A percentile compares a stretch with the other conserved stretches of the same genome.
phyloP scores from a whole-genome alignment of 2,329 filamentous ascomycete species.

The Trichoderma lentiforme region DNA sequence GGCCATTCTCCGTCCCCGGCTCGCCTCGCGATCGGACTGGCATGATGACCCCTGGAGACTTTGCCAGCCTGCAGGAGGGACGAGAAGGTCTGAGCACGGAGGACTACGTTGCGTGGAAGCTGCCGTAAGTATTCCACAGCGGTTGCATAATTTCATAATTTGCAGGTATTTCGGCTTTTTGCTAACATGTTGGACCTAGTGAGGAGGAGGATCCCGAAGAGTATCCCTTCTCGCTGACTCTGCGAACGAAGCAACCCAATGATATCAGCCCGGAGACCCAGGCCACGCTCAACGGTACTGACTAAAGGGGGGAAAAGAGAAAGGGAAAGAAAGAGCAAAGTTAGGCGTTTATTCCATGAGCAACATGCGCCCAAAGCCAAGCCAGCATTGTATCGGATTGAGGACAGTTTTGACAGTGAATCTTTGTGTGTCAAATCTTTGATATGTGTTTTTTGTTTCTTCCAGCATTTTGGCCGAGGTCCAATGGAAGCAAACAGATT shows the following conservation, averaged over 20 bases:
- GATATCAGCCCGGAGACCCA: slow-evolving; percentile 30
- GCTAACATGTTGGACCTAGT: slow-evolving; percentile 44
- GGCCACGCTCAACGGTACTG: slow-evolving; percentile 22
- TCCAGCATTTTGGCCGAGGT: not conserved
- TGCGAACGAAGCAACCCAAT: slow-evolving; percentile 49
- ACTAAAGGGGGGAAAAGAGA: not conserved
- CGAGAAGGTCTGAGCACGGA: slow-evolving; percentile 91
- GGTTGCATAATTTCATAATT: not conserved
- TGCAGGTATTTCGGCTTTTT: not conserved
- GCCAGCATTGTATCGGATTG: slow-evolving; percentile 1
- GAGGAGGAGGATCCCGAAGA: slow-evolving; percentile 90
- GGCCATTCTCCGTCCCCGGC: slow-evolving; percentile 89
- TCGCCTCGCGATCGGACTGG: slow-evolving; percentile 86
- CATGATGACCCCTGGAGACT: slow-evolving; percentile 99
- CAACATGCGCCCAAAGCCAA: not conserved
- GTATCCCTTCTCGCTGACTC: slow-evolving; percentile 58
- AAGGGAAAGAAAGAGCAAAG: not conserved
- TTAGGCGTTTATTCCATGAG: not conserved
- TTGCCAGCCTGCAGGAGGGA: slow-evolving; percentile 92
- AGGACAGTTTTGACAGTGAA: not conserved
- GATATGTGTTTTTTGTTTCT: slow-evolving; percentile 11
- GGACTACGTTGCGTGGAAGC: slow-evolving; percentile 96
- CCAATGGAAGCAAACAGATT: slow-evolving; percentile 8
- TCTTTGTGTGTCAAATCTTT: slow-evolving; percentile 3
- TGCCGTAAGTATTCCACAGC: slow-evolving; percentile 69